These are phyloP conservation scores for Salisapilia sapeloensis DNA, from an alignment of 352 stramenopile species.

Conservation along the genomic window DNA sequence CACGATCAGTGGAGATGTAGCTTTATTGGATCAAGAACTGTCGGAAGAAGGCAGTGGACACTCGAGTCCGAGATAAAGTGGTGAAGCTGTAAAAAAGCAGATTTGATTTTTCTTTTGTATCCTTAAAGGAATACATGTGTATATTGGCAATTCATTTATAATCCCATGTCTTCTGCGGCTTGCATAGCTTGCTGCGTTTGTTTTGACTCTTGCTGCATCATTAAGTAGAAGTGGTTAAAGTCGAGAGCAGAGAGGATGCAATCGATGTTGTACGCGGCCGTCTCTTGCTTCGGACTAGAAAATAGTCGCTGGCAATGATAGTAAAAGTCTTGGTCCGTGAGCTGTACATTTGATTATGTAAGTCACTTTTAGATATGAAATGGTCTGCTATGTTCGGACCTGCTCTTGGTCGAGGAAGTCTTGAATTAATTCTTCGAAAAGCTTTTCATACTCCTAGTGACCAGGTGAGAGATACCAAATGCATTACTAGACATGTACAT, in stretches of 20 bases:
- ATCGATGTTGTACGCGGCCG: conserved; percentile 16
- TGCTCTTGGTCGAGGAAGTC: conserved; percentile 23
- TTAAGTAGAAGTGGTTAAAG: conserved; percentile 27
- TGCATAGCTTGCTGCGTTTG: conserved; percentile 26
- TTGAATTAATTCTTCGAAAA: conserved; percentile 23
- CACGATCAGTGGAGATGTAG: conserved; percentile 40
- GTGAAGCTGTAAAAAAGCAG: too few relatives aligned
- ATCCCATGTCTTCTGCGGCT: conserved; percentile 33
- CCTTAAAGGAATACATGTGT: conserved; percentile 9
- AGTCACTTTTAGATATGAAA: background rate
- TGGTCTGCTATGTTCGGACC: conserved; percentile 4
- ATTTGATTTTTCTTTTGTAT: too few relatives aligned
- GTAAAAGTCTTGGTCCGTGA: conserved; percentile 28
- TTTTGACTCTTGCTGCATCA: conserved; percentile 28
- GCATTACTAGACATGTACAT: background rate
- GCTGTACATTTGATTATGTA: conserved; percentile 4
- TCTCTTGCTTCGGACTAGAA: conserved; percentile 10
- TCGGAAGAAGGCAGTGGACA: too few relatives aligned
- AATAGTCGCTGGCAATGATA: conserved; percentile 20
- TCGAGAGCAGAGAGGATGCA: conserved; percentile 34
- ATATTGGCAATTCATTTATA: conserved; percentile 20
- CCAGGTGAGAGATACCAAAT: background rate
- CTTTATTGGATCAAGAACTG: conserved; percentile 47
- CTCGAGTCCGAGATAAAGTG: too few relatives aligned
- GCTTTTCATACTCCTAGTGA: conserved; percentile 22